Conservation (phyloP, 2,329 filamentous ascomycete genomes). For the Pseudocercospora crystallina region DNA sequence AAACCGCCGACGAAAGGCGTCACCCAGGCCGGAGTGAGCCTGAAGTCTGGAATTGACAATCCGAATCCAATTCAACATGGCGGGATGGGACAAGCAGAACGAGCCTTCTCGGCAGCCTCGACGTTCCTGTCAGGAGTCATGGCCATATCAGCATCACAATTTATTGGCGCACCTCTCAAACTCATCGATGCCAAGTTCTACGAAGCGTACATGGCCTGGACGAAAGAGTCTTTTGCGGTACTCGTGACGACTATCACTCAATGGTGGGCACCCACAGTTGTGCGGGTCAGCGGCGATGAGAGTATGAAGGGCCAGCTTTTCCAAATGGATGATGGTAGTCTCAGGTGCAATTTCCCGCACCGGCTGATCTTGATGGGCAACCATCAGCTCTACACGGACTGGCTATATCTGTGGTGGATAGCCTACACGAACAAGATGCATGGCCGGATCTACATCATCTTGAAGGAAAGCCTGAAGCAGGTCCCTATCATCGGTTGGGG, state of each 20-base stretch:
- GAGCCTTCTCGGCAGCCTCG: conserved; percentile 51
- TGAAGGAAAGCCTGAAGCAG: conserved; percentile 82
- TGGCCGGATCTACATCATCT: conserved; percentile 83
- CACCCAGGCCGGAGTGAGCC: conserved; percentile 41
- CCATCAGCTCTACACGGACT: conserved; percentile 85
- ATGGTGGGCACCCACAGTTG: conserved; percentile 81
- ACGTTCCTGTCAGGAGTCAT: conserved; percentile 52
- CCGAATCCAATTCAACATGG: conserved; percentile 45
- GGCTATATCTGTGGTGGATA: conserved; percentile 92
- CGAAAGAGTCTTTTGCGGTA: conserved; percentile 80
- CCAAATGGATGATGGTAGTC: conserved; percentile 67
- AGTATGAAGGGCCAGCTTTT: conserved; percentile 74
- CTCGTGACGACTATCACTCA: conserved; percentile 77
- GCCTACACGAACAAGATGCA: conserved; percentile 84
- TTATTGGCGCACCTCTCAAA: conserved; percentile 75
- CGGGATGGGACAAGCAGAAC: conserved; percentile 49
- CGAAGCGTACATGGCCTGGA: conserved; percentile 83
- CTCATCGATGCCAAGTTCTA: conserved; percentile 73
- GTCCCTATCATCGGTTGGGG: conserved; percentile 78
- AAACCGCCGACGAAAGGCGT: conserved; percentile 12
- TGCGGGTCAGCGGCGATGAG: conserved; percentile 79
- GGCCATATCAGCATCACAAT: conserved; percentile 65
- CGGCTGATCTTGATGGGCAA: conserved; percentile 82
- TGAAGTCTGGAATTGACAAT: conserved; percentile 43
- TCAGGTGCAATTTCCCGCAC: conserved; percentile 78